Evolutionary conservation across 306 rosid genomes (phyloP).

Genomic region (Quercus dentata): DNA sequence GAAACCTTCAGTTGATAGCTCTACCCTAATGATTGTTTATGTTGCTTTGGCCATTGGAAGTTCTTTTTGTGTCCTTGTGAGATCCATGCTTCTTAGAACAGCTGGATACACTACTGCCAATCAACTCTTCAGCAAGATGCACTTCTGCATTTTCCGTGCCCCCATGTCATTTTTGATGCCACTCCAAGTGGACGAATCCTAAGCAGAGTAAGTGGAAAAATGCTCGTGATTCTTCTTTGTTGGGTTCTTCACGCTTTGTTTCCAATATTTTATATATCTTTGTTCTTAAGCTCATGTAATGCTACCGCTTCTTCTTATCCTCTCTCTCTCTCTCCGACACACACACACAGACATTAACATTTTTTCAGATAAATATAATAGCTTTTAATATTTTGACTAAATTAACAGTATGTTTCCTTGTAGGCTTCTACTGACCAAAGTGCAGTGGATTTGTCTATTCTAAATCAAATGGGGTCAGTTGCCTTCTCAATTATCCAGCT

Average conservation of each 20-base stretch:
- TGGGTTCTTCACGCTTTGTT: background rate
- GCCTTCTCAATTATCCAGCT: conserved; percentile 38
- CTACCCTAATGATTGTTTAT: conserved; percentile 54
- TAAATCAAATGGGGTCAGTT: conserved; percentile 17
- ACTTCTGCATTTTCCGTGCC: conserved; percentile 59
- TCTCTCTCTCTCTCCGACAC: no score
- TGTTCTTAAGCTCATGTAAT: background rate
- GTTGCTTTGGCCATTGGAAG: conserved; percentile 64
- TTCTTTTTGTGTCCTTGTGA: conserved; percentile 44
- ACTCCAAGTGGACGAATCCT: conserved; percentile 63
- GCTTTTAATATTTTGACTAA: background rate
- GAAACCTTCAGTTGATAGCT: conserved; percentile 34
- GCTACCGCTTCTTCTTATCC: background rate
- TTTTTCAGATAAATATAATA: background rate
- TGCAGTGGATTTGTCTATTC: conserved; percentile 36
- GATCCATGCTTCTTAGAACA: conserved; percentile 29
- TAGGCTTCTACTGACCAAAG: conserved; percentile 63
- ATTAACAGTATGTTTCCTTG: background rate
- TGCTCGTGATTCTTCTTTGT: background rate
- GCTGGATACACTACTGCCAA: conserved; percentile 72
- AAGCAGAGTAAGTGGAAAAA: conserved; percentile 36
- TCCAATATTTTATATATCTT: background rate
- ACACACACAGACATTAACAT: background rate
- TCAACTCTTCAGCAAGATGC: conserved; percentile 68
- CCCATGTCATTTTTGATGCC: conserved; percentile 86